Evolutionary conservation across 2,329 filamentous ascomycete species (phyloP).

Genomic region (Aspergillus sp.): DNA sequence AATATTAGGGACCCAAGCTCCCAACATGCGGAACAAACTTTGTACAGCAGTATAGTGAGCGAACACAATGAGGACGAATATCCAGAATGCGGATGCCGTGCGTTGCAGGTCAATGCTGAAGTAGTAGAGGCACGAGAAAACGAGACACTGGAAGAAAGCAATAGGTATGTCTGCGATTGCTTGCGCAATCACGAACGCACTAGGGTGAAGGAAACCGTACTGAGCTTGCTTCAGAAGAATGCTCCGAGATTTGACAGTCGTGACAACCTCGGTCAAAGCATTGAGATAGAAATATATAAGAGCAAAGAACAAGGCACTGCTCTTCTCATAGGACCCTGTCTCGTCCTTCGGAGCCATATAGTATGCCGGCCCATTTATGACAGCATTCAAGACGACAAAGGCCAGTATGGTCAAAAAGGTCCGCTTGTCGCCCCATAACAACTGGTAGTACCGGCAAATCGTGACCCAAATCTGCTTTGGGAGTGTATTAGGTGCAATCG

Average conservation of each 20-base stretch:
- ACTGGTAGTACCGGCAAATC: too few species aligned
- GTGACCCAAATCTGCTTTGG: too few species aligned
- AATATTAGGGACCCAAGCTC: not conserved
- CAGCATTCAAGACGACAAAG: not conserved
- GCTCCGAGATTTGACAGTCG: not conserved
- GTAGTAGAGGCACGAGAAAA: slow-evolving; percentile 76
- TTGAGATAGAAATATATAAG: not conserved
- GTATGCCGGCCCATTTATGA: not conserved
- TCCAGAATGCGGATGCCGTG: slow-evolving; percentile 74
- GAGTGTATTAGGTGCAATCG: too few species aligned
- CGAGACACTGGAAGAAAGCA: slow-evolving; percentile 67
- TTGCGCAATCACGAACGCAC: not conserved
- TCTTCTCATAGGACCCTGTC: not conserved
- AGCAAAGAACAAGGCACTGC: not conserved
- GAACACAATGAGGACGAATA: slow-evolving; percentile 71
- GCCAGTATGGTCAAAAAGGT: too few species aligned
- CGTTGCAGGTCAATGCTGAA: slow-evolving; percentile 72
- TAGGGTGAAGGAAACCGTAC: not conserved
- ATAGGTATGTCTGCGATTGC: slow-evolving; percentile 65
- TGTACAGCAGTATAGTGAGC: slow-evolving; percentile 30
- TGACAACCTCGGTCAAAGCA: not conserved
- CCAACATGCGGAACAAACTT: not conserved
- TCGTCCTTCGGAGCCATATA: not conserved
- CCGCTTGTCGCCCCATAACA: too few species aligned
- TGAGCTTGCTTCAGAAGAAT: not conserved